These are phyloP conservation scores for Pichia rugopelliculosa DNA, from an alignment of 805 yeast species.

Conservation along the genomic window DNA sequence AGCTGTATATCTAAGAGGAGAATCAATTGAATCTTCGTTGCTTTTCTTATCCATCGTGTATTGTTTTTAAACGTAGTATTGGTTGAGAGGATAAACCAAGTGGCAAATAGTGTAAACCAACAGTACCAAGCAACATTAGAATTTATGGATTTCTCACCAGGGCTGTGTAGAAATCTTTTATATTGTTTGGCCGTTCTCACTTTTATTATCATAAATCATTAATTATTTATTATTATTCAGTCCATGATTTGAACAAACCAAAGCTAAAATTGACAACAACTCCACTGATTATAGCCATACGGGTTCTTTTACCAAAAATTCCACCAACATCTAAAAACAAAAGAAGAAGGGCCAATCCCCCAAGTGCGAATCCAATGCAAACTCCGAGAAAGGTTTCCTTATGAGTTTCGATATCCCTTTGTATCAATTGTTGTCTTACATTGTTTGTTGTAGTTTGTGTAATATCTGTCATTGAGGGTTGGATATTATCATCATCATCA, in stretches of 20 bases:
- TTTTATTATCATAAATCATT: too few relatives aligned
- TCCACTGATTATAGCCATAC: slow-evolving; percentile 69
- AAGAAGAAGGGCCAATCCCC: slow-evolving; percentile 61
- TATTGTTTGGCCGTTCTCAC: too few relatives aligned
- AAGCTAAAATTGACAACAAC: slow-evolving; percentile 59
- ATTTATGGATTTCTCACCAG: background rate
- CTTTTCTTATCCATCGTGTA: background rate
- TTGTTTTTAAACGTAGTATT: background rate
- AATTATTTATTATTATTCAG: background rate
- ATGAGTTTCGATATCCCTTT: slow-evolving; percentile 33
- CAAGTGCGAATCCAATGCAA: slow-evolving; percentile 66
- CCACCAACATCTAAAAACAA: slow-evolving; percentile 47
- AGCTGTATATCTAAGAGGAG: slow-evolving; percentile 63
- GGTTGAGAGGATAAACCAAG: too few relatives aligned
- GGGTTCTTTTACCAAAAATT: slow-evolving; percentile 52
- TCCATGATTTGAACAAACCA: slow-evolving; percentile 49
- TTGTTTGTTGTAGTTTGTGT: slow-evolving; percentile 1
- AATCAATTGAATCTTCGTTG: slow-evolving; percentile 17
- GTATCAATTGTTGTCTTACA: background rate
- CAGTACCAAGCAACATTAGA: background rate
- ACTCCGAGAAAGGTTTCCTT: slow-evolving; percentile 66
- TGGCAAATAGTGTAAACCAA: too few relatives aligned
- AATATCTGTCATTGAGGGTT: slow-evolving; percentile 5
- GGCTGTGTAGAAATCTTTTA: background rate
- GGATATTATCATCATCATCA: slow-evolving; percentile 5